Evolutionary conservation across 768 basidiomycete species (phyloP), one percentile per base, ranked within the genome.

Genomic region (Myochromella boudieri): DNA sequence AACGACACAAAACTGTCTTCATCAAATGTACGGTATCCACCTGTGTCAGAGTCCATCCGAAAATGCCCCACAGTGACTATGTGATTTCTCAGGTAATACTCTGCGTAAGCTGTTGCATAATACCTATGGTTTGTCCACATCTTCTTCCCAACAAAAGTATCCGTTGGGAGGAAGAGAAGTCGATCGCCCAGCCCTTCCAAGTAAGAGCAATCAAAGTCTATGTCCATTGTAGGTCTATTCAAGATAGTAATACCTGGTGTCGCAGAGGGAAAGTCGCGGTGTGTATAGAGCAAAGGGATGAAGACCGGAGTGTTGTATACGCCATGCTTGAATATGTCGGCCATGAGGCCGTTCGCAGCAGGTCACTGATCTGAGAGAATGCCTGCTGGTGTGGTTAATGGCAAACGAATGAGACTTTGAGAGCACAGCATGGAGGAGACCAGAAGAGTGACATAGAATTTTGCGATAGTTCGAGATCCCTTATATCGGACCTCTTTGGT

Each of bases 131-230:
- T 55, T 36, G n/a, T 42, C 33, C 15, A 48, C 54, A 24, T 53
- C 60, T 40, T 63, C 57, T 26, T 59, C 54, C 71, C 70, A 72
- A 49, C 69, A 46, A 68, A 72, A 9, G 70, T 66, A 18, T 67
- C 64, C 15, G 49, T 47, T 2, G 72, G 72, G 18, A 61, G 62
- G 36, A 65, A 63, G 7, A 72, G 56, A 17, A 73, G 62, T 14
- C 59, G 52, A 42, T 68, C 64, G 32, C 71, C 71, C 10, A 74
- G 61, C 6, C 71, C 71, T 18, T 68, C 61, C 21, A 74, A 53
- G 50, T 68, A 69, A 38, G 66, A 62, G 26, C 56, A 27, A 56
- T 74, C 67, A 44, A 73, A 70, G 8, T 63, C 69, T 38, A 68
- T 54, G 10, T 66, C 63, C 22, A 70, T 58, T 1, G 67, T 67